phyloP scores from a whole-genome alignment of 2,329 filamentous ascomycete genomes.

The Keithomyces neogunnii region DNA sequence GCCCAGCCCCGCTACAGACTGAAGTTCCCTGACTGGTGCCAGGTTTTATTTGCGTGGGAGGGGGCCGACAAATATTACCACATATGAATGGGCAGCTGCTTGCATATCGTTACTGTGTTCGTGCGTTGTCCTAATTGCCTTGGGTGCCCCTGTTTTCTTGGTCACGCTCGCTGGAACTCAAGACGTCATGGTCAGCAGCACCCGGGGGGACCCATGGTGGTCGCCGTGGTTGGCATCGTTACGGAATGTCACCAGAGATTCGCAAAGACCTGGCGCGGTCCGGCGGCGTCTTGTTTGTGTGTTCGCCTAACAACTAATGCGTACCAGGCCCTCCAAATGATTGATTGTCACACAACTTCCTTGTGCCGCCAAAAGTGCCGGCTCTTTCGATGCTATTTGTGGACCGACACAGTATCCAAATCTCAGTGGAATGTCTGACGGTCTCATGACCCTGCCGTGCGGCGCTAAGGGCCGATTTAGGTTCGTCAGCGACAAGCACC shows the following conservation, averaged over 20 bases:
- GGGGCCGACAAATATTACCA: background rate
- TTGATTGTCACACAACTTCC: background rate
- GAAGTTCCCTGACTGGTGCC: no score
- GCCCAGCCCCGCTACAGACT: no score
- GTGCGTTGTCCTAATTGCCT: background rate
- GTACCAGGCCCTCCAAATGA: background rate
- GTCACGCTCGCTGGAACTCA: slow-evolving; percentile 10
- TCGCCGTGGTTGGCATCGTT: background rate
- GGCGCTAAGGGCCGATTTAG: slow-evolving; percentile 18
- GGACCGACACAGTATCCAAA: slow-evolving; percentile 6
- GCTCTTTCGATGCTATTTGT: slow-evolving; percentile 7
- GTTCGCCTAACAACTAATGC: background rate
- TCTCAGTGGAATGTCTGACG: slow-evolving; percentile 15
- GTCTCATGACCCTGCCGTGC: slow-evolving; percentile 23
- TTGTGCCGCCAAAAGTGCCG: slow-evolving; percentile 2
- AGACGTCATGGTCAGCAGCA: slow-evolving; percentile 10
- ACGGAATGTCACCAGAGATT: background rate
- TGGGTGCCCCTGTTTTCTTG: slow-evolving; percentile 9
- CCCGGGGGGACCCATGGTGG: no score
- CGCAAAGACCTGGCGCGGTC: background rate
- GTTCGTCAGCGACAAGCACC: slow-evolving; percentile 5
- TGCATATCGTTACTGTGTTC: no score
- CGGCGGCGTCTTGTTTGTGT: background rate
- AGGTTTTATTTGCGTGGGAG: no score
- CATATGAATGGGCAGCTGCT: background rate